These are phyloP conservation scores for Termitomyces sp. DNA, from an alignment of 768 basidiomycete species.

Conservation along the genomic window DNA sequence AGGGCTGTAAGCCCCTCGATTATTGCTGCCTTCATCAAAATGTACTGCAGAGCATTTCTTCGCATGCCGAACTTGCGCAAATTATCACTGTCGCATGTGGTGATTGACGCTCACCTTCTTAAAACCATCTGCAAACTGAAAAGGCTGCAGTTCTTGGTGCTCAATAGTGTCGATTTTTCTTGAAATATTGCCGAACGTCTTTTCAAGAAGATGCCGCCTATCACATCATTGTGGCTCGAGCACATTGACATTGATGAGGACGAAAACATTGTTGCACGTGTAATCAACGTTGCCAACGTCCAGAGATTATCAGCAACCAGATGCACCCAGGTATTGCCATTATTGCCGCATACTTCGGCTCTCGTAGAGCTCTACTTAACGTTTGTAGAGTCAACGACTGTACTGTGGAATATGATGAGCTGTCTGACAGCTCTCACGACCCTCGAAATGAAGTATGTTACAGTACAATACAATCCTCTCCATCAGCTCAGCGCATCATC, in stretches of 20 bases:
- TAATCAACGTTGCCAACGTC: slow-evolving; percentile 1
- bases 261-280: neutral
- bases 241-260: neutral
- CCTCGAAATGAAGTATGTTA: neutral
- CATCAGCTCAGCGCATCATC: slow-evolving; percentile 2
- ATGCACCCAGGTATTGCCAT: neutral
- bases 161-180: neutral
- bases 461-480: neutral
- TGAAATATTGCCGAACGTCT: neutral
- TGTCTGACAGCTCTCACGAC: neutral
- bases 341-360: neutral
- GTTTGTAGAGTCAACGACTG: neutral
- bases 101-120: slow-evolving; percentile 5
- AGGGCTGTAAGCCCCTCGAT: neutral
- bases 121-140: slow-evolving; percentile 10
- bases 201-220: neutral
- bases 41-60: slow-evolving; percentile 12
- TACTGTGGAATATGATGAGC: slow-evolving; percentile 4
- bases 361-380: neutral
- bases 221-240: slow-evolving; percentile 5
- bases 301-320: neutral
- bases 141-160: neutral
- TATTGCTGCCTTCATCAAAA: slow-evolving; percentile 5
- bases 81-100: neutral
- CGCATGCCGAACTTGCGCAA: slow-evolving; percentile 14